Conservation (phyloP, 129 eudicot species). For the sunflower (Helianthus annuus) region DNA sequence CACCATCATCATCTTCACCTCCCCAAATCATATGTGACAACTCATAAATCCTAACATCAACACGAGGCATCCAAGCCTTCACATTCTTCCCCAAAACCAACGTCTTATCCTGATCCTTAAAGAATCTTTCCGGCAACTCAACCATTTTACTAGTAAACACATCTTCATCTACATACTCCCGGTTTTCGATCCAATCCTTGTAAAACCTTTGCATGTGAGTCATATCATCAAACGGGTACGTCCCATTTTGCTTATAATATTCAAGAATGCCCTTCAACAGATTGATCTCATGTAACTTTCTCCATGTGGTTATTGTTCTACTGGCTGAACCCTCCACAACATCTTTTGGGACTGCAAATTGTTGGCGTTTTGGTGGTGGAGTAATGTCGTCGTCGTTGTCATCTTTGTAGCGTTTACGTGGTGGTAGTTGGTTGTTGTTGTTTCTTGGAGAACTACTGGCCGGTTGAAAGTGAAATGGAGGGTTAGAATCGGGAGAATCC, state of each 20-base stretch:
- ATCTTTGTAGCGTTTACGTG: slow-evolving; percentile 5
- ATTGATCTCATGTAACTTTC: slow-evolving; percentile 23
- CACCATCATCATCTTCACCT: background rate
- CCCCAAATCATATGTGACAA: slow-evolving; percentile 14
- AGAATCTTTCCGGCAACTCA: slow-evolving; percentile 14
- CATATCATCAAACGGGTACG: slow-evolving; percentile 3
- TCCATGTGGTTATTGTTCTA: slow-evolving; percentile 10
- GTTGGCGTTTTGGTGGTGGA: background rate
- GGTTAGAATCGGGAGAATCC: slow-evolving; percentile 5
- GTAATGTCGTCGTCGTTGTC: background rate
- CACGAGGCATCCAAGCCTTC: background rate
- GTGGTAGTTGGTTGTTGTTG: background rate
- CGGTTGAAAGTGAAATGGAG: background rate
- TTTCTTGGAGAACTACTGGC: background rate
- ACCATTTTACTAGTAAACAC: slow-evolving; percentile 11
- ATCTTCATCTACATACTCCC: slow-evolving; percentile 10
- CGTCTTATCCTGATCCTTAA: background rate
- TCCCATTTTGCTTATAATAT: background rate
- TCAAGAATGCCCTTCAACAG: slow-evolving; percentile 14
- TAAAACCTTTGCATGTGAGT: background rate
- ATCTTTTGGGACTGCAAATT: background rate
- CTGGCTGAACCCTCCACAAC: background rate
- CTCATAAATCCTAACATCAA: background rate
- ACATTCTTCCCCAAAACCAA: background rate
- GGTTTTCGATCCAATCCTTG: background rate